Base-by-base conservation (phyloP, 257 asterid species). In the Solanum chiquidenum region DNA sequence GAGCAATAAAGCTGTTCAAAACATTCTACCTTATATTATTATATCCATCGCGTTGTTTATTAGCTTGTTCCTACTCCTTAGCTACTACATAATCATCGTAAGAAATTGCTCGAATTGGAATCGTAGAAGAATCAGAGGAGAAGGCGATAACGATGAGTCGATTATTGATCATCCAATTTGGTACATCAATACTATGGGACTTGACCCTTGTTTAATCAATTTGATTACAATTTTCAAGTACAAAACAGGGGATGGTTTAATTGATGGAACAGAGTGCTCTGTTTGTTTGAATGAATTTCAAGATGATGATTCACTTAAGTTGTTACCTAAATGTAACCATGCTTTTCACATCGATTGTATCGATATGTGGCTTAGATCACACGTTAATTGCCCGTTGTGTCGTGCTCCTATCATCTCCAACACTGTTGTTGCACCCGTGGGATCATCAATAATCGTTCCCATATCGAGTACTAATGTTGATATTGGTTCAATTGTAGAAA, bases 361-460 rank as follows among this genome's bases (percentile, higher is more conserved):
- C 9, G 90, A 88, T 7, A 62, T 64, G 9, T 88, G 90, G 90
- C 75, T 88, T 25, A 85, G 58, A n/a, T 75, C 90, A 64, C 88
- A 88, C 90, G 85, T 55, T 33, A 88, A 75, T 77, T 88, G 90
- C 31, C 90, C 90, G 0, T 5, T 88, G n/a, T 88, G 90, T 60
- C 88, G 90, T 13, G 74, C 88, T 79, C 37, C 75, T 27, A 85
- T 88, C n/a, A 34, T 85, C n/a, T 58, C 85, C 69, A 35, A 33
- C 49, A 16, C 74, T 34, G 13, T 25, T 1, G 20, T 5, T 37
- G 34, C 42, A 10, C 69, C 85, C 3, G 29, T 46, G 68, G 68
- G 42, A 27, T 27, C 85, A 80, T 52, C 62, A 52, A 80, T 16
- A 52, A 80, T 29, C n/a, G 14, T 7, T 33, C 10, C 74, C 27